Percentiles rank a stretch among this genome's conserved stretches.
These are phyloP conservation scores for Thalassiosira profunda DNA, from an alignment of 108 stramenopile species.

Conservation along the genomic window DNA sequence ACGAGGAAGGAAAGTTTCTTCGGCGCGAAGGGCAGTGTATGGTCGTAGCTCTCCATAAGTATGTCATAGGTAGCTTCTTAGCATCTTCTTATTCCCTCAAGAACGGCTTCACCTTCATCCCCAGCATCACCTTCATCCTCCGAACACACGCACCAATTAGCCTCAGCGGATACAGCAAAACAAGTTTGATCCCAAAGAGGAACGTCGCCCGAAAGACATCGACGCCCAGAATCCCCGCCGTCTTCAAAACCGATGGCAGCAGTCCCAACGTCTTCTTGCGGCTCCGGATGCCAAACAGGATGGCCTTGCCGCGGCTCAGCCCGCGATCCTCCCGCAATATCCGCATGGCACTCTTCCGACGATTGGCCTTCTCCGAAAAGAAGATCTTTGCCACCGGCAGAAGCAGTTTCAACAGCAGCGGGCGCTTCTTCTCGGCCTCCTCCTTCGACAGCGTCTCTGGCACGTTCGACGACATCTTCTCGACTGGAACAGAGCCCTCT, in stretches of 20 bases:
- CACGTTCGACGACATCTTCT: not conserved
- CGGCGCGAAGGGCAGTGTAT: too few relatives aligned
- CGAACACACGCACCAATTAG: constrained; percentile 17
- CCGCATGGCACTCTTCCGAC: constrained; percentile 70
- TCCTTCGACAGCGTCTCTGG: constrained; percentile 58
- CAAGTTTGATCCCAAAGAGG: constrained; percentile 26
- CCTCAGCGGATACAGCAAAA: constrained; percentile 42
- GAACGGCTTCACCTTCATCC: constrained; percentile 38
- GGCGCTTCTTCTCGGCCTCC: constrained; percentile 61
- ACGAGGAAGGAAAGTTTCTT: too few relatives aligned
- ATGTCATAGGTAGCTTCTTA: too few relatives aligned
- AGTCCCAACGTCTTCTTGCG: constrained; percentile 48
- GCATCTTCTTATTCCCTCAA: constrained; percentile 37
- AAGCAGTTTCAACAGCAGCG: constrained; percentile 61
- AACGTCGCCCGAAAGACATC: constrained; percentile 30
- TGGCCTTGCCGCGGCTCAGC: constrained; percentile 43
- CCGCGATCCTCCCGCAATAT: constrained; percentile 61
- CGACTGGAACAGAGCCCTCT: not conserved
- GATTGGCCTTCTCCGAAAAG: constrained; percentile 77
- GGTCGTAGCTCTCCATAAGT: too few relatives aligned
- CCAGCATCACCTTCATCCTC: constrained; percentile 19
- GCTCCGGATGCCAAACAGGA: constrained; percentile 57
- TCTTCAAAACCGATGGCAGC: constrained; percentile 35
- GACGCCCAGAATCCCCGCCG: constrained; percentile 37
- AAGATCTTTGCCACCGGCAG: constrained; percentile 64